phyloP scores from a whole-genome alignment of 345 rosid species.

The Melaleuca alternifolia region DNA sequence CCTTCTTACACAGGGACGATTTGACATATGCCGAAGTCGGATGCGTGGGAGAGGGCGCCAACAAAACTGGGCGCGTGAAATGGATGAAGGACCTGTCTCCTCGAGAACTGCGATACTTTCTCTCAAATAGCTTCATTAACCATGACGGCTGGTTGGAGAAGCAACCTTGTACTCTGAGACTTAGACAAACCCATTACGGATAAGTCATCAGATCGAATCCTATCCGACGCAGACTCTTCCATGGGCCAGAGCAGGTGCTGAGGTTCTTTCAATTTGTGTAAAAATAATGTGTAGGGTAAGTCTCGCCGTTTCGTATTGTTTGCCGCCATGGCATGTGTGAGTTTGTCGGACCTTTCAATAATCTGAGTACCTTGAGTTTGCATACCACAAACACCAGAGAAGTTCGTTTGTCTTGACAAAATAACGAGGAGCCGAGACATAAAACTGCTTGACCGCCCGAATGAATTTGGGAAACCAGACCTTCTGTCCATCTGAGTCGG shows the following conservation, averaged over 20 bases:
- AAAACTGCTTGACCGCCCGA: background rate
- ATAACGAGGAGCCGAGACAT: background rate
- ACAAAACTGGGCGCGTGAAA: slow-evolving; percentile 3
- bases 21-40: background rate
- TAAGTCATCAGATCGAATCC: no score
- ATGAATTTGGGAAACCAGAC: background rate
- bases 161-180: background rate
- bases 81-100: slow-evolving; percentile 9
- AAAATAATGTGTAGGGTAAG: no score
- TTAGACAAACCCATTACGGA: no score
- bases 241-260: no score
- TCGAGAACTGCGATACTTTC: background rate
- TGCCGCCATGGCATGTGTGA: background rate
- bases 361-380: background rate
- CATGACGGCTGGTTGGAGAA: slow-evolving; percentile 12
- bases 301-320: background rate
- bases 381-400: background rate
- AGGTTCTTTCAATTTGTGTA: no score
- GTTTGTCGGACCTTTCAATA: background rate
- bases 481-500: background rate
- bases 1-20: background rate
- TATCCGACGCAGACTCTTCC: no score
- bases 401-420: background rate
- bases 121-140: background rate
- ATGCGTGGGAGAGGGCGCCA: slow-evolving; percentile 14